Conservation (phyloP, 257 asterid species). For the Ajuga chamaepitys region DNA sequence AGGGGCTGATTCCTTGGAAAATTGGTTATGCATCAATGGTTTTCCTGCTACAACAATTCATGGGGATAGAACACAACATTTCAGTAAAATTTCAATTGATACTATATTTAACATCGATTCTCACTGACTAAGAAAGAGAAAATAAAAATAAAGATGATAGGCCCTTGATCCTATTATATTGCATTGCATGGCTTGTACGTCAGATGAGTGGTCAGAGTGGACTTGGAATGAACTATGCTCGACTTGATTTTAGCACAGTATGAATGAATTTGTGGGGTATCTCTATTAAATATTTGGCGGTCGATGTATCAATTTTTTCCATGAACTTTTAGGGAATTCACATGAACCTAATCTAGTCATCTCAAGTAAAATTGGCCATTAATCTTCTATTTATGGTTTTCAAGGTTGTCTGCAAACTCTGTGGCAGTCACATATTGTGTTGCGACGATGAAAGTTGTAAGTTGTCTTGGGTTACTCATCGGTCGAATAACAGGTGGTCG, state of each 20-base stretch:
- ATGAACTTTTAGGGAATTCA: too few relatives aligned
- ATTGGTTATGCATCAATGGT: slow-evolving; percentile 53
- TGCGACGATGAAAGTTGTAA: too few relatives aligned
- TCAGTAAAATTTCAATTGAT: slow-evolving; percentile 1
- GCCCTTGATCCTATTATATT: too few relatives aligned
- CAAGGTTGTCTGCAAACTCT: too few relatives aligned
- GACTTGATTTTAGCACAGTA: background rate
- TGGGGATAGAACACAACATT: slow-evolving; percentile 84
- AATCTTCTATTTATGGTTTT: too few relatives aligned
- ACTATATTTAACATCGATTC: background rate
- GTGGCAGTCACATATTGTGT: too few relatives aligned
- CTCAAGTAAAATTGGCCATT: too few relatives aligned
- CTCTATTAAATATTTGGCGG: background rate
- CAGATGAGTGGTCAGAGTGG: background rate
- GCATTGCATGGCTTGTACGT: background rate
- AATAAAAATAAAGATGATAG: too few relatives aligned
- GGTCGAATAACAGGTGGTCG: too few relatives aligned
- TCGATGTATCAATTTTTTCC: background rate
- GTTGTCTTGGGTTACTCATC: too few relatives aligned
- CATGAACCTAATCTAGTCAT: background rate
- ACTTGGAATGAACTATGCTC: background rate
- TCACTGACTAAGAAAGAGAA: too few relatives aligned
- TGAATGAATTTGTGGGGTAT: background rate
- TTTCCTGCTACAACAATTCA: slow-evolving; percentile 84
- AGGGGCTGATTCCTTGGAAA: slow-evolving; percentile 77